Evolutionary conservation across 169 alveolate species (phyloP).

Genomic region (Plasmodium coatneyi): DNA sequence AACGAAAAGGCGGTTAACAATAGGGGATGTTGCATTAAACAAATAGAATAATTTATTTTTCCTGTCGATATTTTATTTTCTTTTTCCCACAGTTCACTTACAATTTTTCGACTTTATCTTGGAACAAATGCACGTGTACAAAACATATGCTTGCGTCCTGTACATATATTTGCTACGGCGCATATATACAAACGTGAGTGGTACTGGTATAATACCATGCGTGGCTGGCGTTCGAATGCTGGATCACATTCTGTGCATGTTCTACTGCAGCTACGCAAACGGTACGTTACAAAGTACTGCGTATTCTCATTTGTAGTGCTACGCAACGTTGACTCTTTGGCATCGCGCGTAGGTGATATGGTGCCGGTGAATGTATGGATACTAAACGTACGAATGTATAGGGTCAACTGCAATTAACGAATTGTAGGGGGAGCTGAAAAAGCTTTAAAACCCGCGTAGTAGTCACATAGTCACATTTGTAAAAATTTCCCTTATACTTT

Average conservation of each 20-base stretch:
- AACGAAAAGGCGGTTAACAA: neutral
- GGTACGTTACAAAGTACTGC: neutral
- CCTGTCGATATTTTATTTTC: neutral
- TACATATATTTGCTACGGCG: neutral
- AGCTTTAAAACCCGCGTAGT: neutral
- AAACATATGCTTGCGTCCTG: neutral
- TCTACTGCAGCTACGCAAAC: neutral
- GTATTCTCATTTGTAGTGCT: neutral
- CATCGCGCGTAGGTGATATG: neutral
- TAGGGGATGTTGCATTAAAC: neutral
- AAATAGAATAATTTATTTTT: constrained; percentile 12
- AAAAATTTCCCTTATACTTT: neutral
- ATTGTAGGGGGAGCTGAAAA: neutral
- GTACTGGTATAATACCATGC: neutral
- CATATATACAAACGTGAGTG: neutral
- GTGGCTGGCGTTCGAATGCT: neutral
- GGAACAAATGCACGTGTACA: neutral
- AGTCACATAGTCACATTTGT: neutral
- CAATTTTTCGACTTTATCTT: neutral
- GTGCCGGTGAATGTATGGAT: neutral
- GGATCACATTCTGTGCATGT: neutral
- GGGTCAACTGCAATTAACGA: neutral
- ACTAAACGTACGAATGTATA: neutral
- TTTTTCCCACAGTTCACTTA: neutral
- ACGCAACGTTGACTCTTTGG: neutral